Evolutionary conservation across 352 stramenopile species (phyloP).

Genomic region (Phytophthora brassicae): DNA sequence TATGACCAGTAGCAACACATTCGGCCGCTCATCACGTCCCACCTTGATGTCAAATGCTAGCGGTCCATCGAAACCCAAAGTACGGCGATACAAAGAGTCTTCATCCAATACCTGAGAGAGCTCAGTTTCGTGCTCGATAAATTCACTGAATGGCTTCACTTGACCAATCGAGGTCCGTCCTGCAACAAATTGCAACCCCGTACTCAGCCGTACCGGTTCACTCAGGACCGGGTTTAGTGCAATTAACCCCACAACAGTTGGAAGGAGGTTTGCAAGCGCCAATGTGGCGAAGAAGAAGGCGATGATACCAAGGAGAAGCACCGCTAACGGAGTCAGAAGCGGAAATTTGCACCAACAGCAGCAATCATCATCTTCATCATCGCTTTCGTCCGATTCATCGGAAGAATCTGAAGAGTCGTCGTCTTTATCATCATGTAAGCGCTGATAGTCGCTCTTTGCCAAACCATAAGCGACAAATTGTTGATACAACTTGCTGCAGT

Average conservation of each 20-base stretch:
- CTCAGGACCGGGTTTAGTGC: slow-evolving; percentile 57
- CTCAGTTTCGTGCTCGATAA: slow-evolving; percentile 56
- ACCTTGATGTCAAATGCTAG: slow-evolving; percentile 59
- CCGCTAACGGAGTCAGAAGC: slow-evolving; percentile 25
- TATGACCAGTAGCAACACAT: slow-evolving; percentile 66
- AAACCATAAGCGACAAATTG: slow-evolving; percentile 11
- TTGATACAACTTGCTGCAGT: slow-evolving; percentile 21
- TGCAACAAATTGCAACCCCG: slow-evolving; percentile 29
- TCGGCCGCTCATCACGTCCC: slow-evolving; percentile 40
- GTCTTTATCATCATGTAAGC: slow-evolving; percentile 20
- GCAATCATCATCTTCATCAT: slow-evolving; percentile 20
- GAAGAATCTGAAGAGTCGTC: slow-evolving; percentile 15
- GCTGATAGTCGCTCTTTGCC: slow-evolving; percentile 18
- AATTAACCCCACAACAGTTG: slow-evolving; percentile 56
- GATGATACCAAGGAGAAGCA: slow-evolving; percentile 25
- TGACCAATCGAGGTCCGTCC: slow-evolving; percentile 9
- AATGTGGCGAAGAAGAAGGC: slow-evolving; percentile 30
- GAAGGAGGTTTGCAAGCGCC: slow-evolving; percentile 31
- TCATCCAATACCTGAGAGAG: slow-evolving; percentile 37
- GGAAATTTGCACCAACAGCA: slow-evolving; percentile 8
- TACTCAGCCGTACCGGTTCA: slow-evolving; percentile 40
- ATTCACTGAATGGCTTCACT: slow-evolving; percentile 31
- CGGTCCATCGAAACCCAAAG: slow-evolving; percentile 48
- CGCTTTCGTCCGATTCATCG: slow-evolving; percentile 20
- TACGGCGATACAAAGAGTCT: slow-evolving; percentile 50